Base-by-base conservation (phyloP, 805 yeast species). In the Ogataea nonfermentans region DNA sequence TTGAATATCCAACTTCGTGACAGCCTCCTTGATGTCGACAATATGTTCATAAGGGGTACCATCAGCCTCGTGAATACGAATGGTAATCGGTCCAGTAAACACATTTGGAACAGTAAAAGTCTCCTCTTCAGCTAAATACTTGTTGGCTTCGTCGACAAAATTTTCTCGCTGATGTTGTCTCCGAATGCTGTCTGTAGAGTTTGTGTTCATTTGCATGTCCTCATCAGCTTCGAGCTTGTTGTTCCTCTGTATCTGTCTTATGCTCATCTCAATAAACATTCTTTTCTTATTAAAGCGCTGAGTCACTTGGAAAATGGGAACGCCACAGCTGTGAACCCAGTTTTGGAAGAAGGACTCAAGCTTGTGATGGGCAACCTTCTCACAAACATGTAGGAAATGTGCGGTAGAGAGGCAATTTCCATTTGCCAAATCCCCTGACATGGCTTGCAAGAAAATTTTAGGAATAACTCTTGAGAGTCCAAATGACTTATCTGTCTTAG, bases 31-130 rank as follows among this genome's bases (percentile, higher is more conserved):
- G 37, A 93, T 67, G 49, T 88, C 95, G 15, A 93, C 96, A 33
- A 93, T 91, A 59, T 93, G 99, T 56, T 93, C 99, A 57, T 93
- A 93, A 0, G 99, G 99, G 0, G 98, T 88, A 7, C 99, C 99
- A 61, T 93, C 98, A 0, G 96, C 95, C 56, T 93, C 99, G 58
- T 93, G 99, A 25, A 93, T 90, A 54, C 99, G 71, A 25, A 93
- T 86, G 0, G 99, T 93, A 85, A 93, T 87, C 0, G 98, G 96
- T 0, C 99, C 99, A 0, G 86, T 75, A 55, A 90, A 87, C 2
- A 81, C 73, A n/a, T 65, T 59, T 29, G 71, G 79, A 0, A 67
- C 59, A 6, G 47, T 52, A 40, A 67, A 67, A 5, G 67, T 68
- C 29, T 70, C 74, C 13, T 66, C 68, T 33, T 74, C 76, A 11